phyloP scores from a whole-genome alignment of 352 stramenopile genomes.

The Phytopythium helicoides region DNA sequence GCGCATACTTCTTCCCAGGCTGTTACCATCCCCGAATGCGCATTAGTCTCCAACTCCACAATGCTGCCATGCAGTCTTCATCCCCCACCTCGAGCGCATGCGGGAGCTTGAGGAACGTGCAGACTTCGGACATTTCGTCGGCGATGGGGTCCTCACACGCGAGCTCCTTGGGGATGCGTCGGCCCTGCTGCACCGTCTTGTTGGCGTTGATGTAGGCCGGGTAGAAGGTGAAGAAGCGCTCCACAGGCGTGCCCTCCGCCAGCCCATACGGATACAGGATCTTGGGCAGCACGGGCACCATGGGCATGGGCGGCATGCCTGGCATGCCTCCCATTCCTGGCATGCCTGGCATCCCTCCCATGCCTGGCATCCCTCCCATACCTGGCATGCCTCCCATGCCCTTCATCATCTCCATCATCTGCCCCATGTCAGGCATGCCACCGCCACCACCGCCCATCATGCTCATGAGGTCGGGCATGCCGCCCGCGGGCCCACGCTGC shows the following conservation, averaged over 20 bases:
- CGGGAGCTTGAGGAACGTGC: slow-evolving; percentile 73
- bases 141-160: slow-evolving; percentile 70
- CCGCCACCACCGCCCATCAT: slow-evolving; percentile 44
- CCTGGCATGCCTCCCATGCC: slow-evolving; percentile 47
- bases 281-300: slow-evolving; percentile 55
- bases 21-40: slow-evolving; percentile 7
- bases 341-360: slow-evolving; percentile 44
- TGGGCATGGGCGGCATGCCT: slow-evolving; percentile 46
- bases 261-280: slow-evolving; percentile 69
- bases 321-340: slow-evolving; percentile 44
- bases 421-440: slow-evolving; percentile 51
- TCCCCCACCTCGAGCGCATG: slow-evolving; percentile 73
- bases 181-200: slow-evolving; percentile 82
- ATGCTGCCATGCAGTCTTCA: too few relatives aligned
- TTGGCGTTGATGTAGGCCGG: slow-evolving; percentile 84
- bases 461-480: slow-evolving; percentile 54
- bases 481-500: slow-evolving; percentile 28
- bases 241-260: slow-evolving; percentile 47
- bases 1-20: slow-evolving; percentile 78
- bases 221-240: slow-evolving; percentile 78
- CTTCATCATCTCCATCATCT: slow-evolving; percentile 48
- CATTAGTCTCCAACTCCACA: neutral
- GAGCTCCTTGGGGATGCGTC: slow-evolving; percentile 61
- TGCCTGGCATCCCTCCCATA: slow-evolving; percentile 34
- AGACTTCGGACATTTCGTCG: slow-evolving; percentile 85